phyloP scores from a whole-genome alignment of 768 basidiomycete genomes.

The Lactarius vividus region DNA sequence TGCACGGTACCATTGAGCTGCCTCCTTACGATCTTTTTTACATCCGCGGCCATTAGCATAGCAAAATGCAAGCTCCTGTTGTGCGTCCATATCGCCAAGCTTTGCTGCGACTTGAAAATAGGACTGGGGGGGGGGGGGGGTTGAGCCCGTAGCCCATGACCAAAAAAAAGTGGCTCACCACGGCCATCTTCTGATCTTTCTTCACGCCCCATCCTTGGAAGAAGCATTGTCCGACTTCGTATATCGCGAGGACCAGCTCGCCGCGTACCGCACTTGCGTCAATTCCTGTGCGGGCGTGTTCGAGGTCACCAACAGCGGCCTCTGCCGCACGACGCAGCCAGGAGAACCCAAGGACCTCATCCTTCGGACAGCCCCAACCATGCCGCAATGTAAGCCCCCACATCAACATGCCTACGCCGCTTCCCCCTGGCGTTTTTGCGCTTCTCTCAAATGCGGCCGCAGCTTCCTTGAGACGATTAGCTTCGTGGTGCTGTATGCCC shows the following conservation, averaged over 20 bases:
- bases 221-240: constrained; percentile 91
- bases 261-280: constrained; percentile 57
- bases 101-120: constrained; percentile 84
- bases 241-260: constrained; percentile 84
- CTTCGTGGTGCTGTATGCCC: constrained; percentile 77
- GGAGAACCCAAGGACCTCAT: constrained; percentile 74
- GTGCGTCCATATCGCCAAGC: constrained; percentile 84
- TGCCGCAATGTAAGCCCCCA: constrained; percentile 83
- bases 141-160: constrained; percentile 1
- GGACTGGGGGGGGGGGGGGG: constrained; percentile 47
- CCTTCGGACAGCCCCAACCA: constrained; percentile 84
- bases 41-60: constrained; percentile 84
- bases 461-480: constrained; percentile 64
- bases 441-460: constrained; percentile 74
- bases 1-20: constrained; percentile 89
- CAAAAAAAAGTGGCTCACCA: constrained; percentile 46
- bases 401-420: constrained; percentile 90
- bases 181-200: constrained; percentile 88
- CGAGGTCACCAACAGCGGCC: constrained; percentile 71
- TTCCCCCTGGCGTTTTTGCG: constrained; percentile 72
- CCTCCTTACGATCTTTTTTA: constrained; percentile 83
- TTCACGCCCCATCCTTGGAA: constrained; percentile 88
- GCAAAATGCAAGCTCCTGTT: constrained; percentile 82
- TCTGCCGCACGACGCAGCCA: constrained; percentile 86
- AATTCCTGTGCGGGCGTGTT: constrained; percentile 53